Conservation (phyloP, 345 rosid genomes). For the Citrus inodora region DNA sequence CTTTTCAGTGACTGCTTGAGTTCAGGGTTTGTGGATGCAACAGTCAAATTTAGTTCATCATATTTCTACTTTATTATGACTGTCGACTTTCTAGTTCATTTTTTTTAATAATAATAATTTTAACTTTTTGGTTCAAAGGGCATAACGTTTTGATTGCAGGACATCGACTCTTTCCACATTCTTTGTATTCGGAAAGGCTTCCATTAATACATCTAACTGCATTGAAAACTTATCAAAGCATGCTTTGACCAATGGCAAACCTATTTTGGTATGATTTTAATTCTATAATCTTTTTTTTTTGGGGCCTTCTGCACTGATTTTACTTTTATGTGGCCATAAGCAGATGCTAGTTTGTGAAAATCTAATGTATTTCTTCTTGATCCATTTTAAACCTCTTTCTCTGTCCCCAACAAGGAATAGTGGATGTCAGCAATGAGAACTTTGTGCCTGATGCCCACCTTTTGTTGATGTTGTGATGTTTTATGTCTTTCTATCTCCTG, state of each 20-base stretch:
- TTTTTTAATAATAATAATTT: background rate
- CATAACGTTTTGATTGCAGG: conserved; percentile 37
- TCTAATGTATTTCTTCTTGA: background rate
- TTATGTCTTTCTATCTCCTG: no score
- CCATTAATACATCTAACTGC: conserved; percentile 43
- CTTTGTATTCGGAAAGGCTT: conserved; percentile 77
- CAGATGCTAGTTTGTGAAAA: background rate
- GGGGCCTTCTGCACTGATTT: background rate
- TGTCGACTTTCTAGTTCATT: background rate
- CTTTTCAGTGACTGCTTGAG: background rate
- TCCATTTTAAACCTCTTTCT: background rate
- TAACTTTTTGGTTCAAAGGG: background rate
- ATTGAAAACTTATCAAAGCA: conserved; percentile 38
- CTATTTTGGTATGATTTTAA: conserved; percentile 49
- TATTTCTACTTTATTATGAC: background rate
- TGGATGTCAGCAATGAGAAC: background rate
- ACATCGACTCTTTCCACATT: conserved; percentile 80
- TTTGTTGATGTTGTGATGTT: no score
- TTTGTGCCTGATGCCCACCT: background rate
- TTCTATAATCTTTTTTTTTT: background rate
- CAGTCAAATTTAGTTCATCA: background rate
- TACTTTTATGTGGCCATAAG: background rate
- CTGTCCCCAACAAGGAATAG: background rate
- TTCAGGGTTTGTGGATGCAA: background rate
- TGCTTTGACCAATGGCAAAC: conserved; percentile 39